A percentile compares a stretch with the other conserved stretches of the same genome.
Evolutionary conservation across 305 asterid genomes (phyloP).

Genomic region (Solanum hybrid): DNA sequence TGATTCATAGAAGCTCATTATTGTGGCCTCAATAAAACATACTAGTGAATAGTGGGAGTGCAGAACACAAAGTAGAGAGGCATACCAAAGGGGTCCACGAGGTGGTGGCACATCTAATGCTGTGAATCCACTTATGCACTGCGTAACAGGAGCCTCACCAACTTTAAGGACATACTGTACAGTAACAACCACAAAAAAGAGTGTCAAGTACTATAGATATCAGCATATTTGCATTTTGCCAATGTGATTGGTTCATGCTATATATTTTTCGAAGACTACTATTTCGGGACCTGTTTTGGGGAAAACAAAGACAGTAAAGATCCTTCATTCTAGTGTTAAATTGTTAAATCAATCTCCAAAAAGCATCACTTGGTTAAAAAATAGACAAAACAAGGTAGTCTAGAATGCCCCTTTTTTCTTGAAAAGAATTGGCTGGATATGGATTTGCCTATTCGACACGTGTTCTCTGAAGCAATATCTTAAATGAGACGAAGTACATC

Average conservation of each 20-base stretch:
- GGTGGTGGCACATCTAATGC: constrained; percentile 86
- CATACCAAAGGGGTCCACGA: constrained; percentile 92
- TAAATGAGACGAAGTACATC: neutral
- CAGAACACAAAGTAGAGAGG: neutral
- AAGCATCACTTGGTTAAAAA: neutral
- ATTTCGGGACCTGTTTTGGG: neutral
- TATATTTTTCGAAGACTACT: neutral
- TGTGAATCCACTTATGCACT: constrained; percentile 83
- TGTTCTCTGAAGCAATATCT: neutral
- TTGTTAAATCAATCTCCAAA: neutral
- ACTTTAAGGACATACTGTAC: constrained; percentile 68
- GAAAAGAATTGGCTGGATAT: neutral
- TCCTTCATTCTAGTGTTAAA: neutral
- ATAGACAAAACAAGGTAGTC: neutral
- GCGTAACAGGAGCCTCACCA: constrained; percentile 67
- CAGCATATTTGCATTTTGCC: neutral
- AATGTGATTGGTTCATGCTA: neutral
- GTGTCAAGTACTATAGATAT: neutral
- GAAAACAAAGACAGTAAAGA: neutral
- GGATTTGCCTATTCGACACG: neutral
- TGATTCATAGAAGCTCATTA: neutral
- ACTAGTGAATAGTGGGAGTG: neutral
- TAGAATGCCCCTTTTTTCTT: neutral
- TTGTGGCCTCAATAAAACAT: neutral
- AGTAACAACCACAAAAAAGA: constrained; percentile 5